Conservation (phyloP, 805 yeast genomes). For the Candida berthetii region DNA sequence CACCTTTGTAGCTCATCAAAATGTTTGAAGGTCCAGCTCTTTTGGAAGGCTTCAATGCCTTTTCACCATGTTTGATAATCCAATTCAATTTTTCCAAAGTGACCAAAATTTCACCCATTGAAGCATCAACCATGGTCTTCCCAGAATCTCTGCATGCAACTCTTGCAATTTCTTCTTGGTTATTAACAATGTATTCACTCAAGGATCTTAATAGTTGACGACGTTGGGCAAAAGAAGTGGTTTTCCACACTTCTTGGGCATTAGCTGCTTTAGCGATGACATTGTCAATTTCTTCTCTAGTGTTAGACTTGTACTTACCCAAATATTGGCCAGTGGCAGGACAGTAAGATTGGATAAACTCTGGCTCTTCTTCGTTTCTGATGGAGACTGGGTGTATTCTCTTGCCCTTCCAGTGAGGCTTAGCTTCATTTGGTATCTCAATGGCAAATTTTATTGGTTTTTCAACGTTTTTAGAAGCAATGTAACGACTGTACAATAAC, state of each 20-base stretch:
- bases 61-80: conserved; percentile 81
- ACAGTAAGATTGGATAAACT: conserved; percentile 75
- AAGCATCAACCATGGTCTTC: conserved; percentile 91
- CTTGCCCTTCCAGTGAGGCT: conserved; percentile 90
- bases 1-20: conserved; percentile 84
- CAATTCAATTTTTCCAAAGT: conserved; percentile 90
- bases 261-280: conserved; percentile 36
- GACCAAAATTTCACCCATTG: conserved; percentile 94
- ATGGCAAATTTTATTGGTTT: conserved; percentile 39
- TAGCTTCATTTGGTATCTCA: conserved; percentile 68
- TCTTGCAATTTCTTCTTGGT: conserved; percentile 83
- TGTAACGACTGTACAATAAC: conserved; percentile 8
- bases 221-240: conserved; percentile 55
- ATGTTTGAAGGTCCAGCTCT: conserved; percentile 87
- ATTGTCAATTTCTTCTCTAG: conserved; percentile 65
- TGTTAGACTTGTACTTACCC: conserved; percentile 62
- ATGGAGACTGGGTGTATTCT: conserved; percentile 62
- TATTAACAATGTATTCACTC: conserved; percentile 61
- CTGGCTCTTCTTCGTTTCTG: conserved; percentile 54
- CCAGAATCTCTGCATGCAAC: conserved; percentile 97
- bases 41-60: conserved; percentile 50
- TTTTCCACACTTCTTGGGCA: conserved; percentile 27
- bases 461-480: conserved; percentile 6
- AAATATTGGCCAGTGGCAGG: conserved; percentile 94
- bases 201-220: conserved; percentile 67